Evolutionary conservation across 805 yeast genomes (phyloP), one percentile per base, ranked within the genome.

Genomic region (Yamadazyma paraphyllophila): DNA sequence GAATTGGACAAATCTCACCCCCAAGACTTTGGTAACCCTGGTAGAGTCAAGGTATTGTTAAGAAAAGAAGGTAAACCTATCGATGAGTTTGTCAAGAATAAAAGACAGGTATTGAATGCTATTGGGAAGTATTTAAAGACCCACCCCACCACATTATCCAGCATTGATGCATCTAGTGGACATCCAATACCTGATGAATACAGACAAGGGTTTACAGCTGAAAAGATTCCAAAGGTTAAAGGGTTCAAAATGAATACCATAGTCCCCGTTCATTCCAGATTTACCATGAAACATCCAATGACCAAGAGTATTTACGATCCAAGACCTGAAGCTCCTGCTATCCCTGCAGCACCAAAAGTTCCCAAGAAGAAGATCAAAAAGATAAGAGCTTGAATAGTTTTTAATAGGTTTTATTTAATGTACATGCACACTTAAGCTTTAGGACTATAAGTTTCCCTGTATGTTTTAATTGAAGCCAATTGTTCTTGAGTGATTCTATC

Each of bases 21-120:
- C 10, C 96, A 91, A 64, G 98, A 92, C 66, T 94, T 85, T 77
- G 96, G 98, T 53, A 92, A 92, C 60, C 95, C 97, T 4, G 99
- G 99, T n/a, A 77, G 98, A 58, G 91, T 94, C 30, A 80, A 96
- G 54, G 85, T 90, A 16, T 70, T 81, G 37, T 53, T 88, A 34
- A 84, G 81, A 57, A 76, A 77, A 39, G 65, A 74, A 9, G 82
- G 80, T 1, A 55, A 63, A 24, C 61, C 74, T 9, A 50, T 52
- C 2, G 67, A 69, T 47, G 44, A 54, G n/a, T 50, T 59, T 24
- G 63, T 59, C 46, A 51, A 58, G 14, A 66, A 60, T 40, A 90
- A 91, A 61, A 80, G 95, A 55, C 81, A 80, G 39, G 65, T 92
- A 39, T 69, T 86, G 62, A 71, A 72, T 26, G 72, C 73, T 31